Conservation (phyloP, 1,284 basidiomycete species). For the Abortiporus biennis region DNA sequence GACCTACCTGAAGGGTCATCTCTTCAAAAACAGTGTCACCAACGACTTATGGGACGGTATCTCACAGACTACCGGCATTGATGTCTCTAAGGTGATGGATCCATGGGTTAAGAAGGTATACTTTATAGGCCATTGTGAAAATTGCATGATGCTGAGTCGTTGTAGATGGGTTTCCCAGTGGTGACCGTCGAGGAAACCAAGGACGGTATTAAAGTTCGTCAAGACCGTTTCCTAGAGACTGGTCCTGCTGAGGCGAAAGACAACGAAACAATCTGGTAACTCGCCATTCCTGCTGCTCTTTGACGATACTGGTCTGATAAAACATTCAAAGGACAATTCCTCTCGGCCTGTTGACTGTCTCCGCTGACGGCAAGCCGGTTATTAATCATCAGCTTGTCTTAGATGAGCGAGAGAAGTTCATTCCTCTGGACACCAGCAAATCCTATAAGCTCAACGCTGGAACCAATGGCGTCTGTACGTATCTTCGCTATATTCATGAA, state of each 20-base stretch:
- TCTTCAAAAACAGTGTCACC: slow-evolving; percentile 83
- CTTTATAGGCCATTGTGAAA: slow-evolving; percentile 12
- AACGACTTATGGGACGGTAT: slow-evolving; percentile 91
- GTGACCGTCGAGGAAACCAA: slow-evolving; percentile 78
- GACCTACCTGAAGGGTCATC: slow-evolving; percentile 85
- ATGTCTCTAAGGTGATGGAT: slow-evolving; percentile 83
- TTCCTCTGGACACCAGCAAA: slow-evolving; percentile 65
- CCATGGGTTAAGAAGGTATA: slow-evolving; percentile 86
- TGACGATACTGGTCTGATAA: background rate
- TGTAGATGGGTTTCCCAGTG: slow-evolving; percentile 80
- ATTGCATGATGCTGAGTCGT: background rate
- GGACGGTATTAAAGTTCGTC: slow-evolving; percentile 70
- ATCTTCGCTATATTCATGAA: background rate
- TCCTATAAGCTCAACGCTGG: slow-evolving; percentile 88
- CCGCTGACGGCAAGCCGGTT: slow-evolving; percentile 47
- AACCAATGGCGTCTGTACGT: slow-evolving; percentile 85
- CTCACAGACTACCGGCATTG: slow-evolving; percentile 66
- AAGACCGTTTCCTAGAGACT: slow-evolving; percentile 91
- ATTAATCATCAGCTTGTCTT: slow-evolving; percentile 69
- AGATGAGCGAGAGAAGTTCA: slow-evolving; percentile 61
- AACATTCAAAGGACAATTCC: slow-evolving; percentile 55
- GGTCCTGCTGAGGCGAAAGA: slow-evolving; percentile 77
- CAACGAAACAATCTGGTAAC: slow-evolving; percentile 86
- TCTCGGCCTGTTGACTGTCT: slow-evolving; percentile 67
- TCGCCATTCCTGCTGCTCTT: slow-evolving; percentile 1